phyloP scores from a whole-genome alignment of 2,329 filamentous ascomycete genomes.

The Cladosporium sphaerospermum region DNA sequence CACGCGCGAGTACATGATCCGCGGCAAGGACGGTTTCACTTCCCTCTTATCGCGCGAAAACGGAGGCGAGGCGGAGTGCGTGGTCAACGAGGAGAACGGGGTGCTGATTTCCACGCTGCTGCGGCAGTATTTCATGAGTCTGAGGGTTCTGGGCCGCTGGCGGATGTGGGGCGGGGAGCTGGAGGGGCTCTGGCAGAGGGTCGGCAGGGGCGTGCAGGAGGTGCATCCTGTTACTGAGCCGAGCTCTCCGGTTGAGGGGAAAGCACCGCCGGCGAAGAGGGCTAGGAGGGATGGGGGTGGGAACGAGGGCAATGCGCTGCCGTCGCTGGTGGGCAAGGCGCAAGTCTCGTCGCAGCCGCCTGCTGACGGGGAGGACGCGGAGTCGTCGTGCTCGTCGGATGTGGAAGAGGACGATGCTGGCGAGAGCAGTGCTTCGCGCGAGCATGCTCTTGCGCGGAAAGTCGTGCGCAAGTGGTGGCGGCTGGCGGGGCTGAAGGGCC shows the following conservation, averaged over 20 bases:
- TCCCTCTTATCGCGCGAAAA: slow-evolving; percentile 69
- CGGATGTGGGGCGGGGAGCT: slow-evolving; percentile 60
- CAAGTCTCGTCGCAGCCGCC: background rate
- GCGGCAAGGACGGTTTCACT: slow-evolving; percentile 70
- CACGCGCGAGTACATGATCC: slow-evolving; percentile 82
- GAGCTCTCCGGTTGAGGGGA: too few relatives aligned
- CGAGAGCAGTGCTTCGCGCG: slow-evolving; percentile 41
- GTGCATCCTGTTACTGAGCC: too few relatives aligned
- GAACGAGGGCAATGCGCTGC: background rate
- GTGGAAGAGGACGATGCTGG: slow-evolving; percentile 34
- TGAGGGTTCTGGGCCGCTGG: slow-evolving; percentile 78
- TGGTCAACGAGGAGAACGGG: slow-evolving; percentile 81
- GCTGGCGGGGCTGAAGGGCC: slow-evolving; percentile 55
- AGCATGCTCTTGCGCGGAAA: slow-evolving; percentile 54
- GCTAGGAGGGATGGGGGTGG: background rate
- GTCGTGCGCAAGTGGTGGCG: slow-evolving; percentile 69
- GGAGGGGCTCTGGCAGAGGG: slow-evolving; percentile 54
- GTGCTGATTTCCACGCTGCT: slow-evolving; percentile 80
- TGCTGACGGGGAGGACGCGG: background rate
- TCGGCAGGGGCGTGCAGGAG: slow-evolving; percentile 6
- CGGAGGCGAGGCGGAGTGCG: slow-evolving; percentile 68
- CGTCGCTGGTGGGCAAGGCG: slow-evolving; percentile 19
- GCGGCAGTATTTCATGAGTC: slow-evolving; percentile 83
- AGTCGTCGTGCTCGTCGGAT: slow-evolving; percentile 17
- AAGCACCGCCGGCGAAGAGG: background rate